These are phyloP conservation scores for Rhododendron griersonianum DNA, from an alignment of 148 eudicot species.

Conservation along the genomic window DNA sequence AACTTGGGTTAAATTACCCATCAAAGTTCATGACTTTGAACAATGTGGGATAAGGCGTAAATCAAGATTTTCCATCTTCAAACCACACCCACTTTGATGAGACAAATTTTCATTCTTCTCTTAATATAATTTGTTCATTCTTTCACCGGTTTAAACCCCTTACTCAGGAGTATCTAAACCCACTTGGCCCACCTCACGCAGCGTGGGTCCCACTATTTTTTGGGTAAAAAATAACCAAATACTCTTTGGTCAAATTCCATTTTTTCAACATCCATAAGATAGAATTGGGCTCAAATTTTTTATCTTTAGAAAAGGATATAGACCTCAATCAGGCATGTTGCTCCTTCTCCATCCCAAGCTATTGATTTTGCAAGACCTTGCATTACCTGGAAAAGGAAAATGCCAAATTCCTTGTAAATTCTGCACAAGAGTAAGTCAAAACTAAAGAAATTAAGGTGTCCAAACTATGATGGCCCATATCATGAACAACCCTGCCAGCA, in stretches of 20 bases:
- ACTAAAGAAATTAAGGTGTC: neutral
- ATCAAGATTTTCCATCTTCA: neutral
- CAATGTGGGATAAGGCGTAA: neutral
- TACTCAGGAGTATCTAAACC: neutral
- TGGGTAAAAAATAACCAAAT: neutral
- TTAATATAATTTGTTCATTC: neutral
- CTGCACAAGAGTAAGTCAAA: neutral
- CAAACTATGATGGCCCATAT: neutral
- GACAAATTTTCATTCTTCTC: no score
- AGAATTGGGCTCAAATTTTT: neutral
- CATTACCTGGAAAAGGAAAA: constrained; percentile 65
- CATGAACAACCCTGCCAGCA: neutral
- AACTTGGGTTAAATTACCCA: neutral
- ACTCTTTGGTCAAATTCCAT: neutral
- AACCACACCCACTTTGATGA: neutral
- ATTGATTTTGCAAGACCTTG: constrained; percentile 98
- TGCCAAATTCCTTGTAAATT: neutral
- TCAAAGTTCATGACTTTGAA: neutral
- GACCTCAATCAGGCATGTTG: constrained; percentile 98
- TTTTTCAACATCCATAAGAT: neutral
- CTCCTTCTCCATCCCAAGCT: constrained; percentile 99
- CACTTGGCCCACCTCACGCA: neutral
- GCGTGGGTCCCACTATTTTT: neutral
- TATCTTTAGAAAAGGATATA: neutral
- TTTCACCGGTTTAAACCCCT: neutral